phyloP scores from a whole-genome alignment of 805 yeast genomes.

The Wickerhamomyces subpelliculosus region DNA sequence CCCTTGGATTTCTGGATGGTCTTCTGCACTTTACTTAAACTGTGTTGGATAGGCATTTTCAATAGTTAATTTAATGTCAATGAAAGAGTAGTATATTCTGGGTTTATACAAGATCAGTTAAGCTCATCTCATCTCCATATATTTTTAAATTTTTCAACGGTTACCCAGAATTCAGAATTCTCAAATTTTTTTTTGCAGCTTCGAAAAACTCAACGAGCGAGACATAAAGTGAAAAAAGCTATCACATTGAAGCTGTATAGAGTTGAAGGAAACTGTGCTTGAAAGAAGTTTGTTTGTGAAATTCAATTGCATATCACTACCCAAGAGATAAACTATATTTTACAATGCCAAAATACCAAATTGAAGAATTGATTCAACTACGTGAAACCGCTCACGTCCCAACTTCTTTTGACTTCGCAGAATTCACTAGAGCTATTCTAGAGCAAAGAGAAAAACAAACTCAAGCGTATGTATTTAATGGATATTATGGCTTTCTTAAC shows the following conservation, averaged over 20 bases:
- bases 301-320: too few species aligned
- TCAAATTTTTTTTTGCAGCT: too few species aligned
- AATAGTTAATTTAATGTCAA: not conserved
- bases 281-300: not conserved
- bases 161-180: too few species aligned
- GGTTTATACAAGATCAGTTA: not conserved
- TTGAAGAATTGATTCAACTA: conserved; percentile 57
- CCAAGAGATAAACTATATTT: not conserved
- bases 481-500: too few species aligned
- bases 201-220: too few species aligned
- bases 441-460: conserved; percentile 47
- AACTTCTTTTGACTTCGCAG: conserved; percentile 54
- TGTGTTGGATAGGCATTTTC: conserved; percentile 62
- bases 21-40: conserved; percentile 58
- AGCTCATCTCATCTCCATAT: conserved; percentile 1
- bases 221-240: too few species aligned
- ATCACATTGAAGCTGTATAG: too few species aligned
- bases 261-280: too few species aligned
- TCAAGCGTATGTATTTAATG: conserved; percentile 18
- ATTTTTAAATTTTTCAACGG: too few species aligned
- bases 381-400: conserved; percentile 54
- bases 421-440: conserved; percentile 60
- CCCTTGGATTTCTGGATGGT: conserved; percentile 47
- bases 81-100: not conserved
- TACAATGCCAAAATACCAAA: conserved; percentile 55